Evolutionary conservation across 257 asterid species (phyloP).

Genomic region (Anisodus acutangulus): DNA sequence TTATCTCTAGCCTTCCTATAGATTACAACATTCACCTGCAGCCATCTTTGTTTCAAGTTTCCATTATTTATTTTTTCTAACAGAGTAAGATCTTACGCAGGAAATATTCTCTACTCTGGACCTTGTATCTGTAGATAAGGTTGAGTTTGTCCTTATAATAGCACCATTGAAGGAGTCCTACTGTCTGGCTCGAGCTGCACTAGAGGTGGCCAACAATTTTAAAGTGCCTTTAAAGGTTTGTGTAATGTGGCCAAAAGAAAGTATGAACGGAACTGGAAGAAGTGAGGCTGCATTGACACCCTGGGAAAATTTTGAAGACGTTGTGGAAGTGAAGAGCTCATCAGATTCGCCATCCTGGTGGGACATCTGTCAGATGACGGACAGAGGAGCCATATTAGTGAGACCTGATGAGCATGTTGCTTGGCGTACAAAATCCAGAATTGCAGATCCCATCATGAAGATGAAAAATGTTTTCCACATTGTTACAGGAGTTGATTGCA

Average conservation of each 20-base stretch:
- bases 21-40: neutral
- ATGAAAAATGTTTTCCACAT: slow-evolving; percentile 57
- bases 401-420: slow-evolving; percentile 96
- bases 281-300: slow-evolving; percentile 58
- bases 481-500: slow-evolving; percentile 46
- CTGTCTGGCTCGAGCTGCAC: slow-evolving; percentile 68
- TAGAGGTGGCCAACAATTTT: slow-evolving; percentile 62
- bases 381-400: slow-evolving; percentile 79
- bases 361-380: slow-evolving; percentile 76
- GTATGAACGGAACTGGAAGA: slow-evolving; percentile 37
- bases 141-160: slow-evolving; percentile 79
- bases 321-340: slow-evolving; percentile 47
- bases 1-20: too few relatives aligned
- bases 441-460: slow-evolving; percentile 45
- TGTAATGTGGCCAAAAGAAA: slow-evolving; percentile 64
- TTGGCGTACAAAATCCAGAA: slow-evolving; percentile 62
- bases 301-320: slow-evolving; percentile 66
- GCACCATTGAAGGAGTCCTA: slow-evolving; percentile 76
- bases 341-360: slow-evolving; percentile 70
- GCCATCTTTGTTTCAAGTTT: slow-evolving; percentile 5
- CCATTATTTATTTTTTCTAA: neutral
- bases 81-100: slow-evolving; percentile 41
- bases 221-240: slow-evolving; percentile 62
- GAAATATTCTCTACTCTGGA: slow-evolving; percentile 71
- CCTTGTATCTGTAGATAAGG: slow-evolving; percentile 60